Evolutionary conservation across 768 basidiomycete species (phyloP).

Genomic region (Psilocybe azurescens): DNA sequence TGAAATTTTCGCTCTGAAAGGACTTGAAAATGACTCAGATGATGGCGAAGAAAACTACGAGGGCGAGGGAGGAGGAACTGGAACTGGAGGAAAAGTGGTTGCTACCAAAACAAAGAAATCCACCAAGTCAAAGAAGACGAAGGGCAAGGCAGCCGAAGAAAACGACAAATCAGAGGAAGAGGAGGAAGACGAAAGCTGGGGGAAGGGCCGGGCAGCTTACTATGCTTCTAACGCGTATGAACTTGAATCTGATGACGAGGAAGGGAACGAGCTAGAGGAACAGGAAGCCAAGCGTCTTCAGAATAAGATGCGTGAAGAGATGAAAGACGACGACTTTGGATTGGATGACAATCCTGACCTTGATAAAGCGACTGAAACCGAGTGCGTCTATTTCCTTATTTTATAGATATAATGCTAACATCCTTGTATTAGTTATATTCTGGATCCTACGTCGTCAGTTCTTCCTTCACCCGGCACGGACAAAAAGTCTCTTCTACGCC

Average conservation of each 20-base stretch:
- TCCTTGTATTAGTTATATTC: slow-evolving; percentile 35
- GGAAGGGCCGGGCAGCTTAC: slow-evolving; percentile 77
- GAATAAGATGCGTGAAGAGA: slow-evolving; percentile 68
- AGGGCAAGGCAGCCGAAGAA: slow-evolving; percentile 31
- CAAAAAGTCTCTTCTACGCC: slow-evolving; percentile 61
- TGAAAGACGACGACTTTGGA: slow-evolving; percentile 86
- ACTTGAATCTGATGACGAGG: slow-evolving; percentile 87
- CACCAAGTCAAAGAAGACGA: slow-evolving; percentile 30
- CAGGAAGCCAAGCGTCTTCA: slow-evolving; percentile 86
- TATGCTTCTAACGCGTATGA: slow-evolving; percentile 86
- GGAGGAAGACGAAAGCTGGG: slow-evolving; percentile 81
- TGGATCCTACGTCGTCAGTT: slow-evolving; percentile 41
- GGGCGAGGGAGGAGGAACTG: slow-evolving; percentile 32
- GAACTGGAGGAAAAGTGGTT: slow-evolving; percentile 35
- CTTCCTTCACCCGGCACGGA: slow-evolving; percentile 53
- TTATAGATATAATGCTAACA: not conserved
- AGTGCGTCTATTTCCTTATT: slow-evolving; percentile 33
- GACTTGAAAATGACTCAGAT: slow-evolving; percentile 55
- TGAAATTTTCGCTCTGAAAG: slow-evolving; percentile 80
- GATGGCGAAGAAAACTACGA: slow-evolving; percentile 46
- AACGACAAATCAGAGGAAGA: slow-evolving; percentile 37
- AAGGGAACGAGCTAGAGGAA: slow-evolving; percentile 87
- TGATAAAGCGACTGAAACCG: slow-evolving; percentile 30
- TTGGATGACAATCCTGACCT: slow-evolving; percentile 63
- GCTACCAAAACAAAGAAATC: slow-evolving; percentile 29